Percentiles rank a stretch among this genome's conserved stretches.
Evolutionary conservation across 306 rosid genomes (phyloP).

Genomic region (Senna siamea): DNA sequence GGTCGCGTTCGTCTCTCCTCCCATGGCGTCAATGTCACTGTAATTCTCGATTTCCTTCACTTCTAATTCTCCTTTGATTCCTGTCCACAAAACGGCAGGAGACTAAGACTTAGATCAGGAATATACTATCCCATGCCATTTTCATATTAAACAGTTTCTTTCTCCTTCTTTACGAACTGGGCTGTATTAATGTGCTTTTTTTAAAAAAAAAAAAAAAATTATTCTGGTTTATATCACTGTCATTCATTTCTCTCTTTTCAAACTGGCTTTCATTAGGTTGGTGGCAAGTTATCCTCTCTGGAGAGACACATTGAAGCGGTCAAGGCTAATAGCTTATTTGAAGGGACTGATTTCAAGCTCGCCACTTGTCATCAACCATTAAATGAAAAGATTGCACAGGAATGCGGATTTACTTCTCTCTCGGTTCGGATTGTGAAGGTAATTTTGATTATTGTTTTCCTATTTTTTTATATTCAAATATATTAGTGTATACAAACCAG

Average conservation of each 20-base stretch:
- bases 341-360: conserved; percentile 89
- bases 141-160: background rate
- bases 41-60: conserved; percentile 20
- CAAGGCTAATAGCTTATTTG: conserved; percentile 54
- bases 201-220: too few species aligned
- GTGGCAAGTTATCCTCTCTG: conserved; percentile 70
- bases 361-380: conserved; percentile 69
- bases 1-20: conserved; percentile 91
- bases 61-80: background rate
- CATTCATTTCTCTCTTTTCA: background rate
- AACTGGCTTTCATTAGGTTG: conserved; percentile 55
- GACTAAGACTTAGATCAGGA: background rate
- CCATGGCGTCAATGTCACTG: conserved; percentile 90
- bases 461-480: background rate
- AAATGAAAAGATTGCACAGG: conserved; percentile 60
- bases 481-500: background rate
- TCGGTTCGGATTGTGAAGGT: conserved; percentile 83
- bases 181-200: too few species aligned
- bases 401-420: conserved; percentile 90
- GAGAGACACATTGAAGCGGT: conserved; percentile 64
- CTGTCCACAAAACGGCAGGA: background rate
- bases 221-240: background rate
- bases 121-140: background rate
- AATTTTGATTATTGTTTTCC: background rate
- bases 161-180: too few species aligned